phyloP scores from a whole-genome alignment of 2,329 filamentous ascomycete species.

The Echinosphaeria canescens region DNA sequence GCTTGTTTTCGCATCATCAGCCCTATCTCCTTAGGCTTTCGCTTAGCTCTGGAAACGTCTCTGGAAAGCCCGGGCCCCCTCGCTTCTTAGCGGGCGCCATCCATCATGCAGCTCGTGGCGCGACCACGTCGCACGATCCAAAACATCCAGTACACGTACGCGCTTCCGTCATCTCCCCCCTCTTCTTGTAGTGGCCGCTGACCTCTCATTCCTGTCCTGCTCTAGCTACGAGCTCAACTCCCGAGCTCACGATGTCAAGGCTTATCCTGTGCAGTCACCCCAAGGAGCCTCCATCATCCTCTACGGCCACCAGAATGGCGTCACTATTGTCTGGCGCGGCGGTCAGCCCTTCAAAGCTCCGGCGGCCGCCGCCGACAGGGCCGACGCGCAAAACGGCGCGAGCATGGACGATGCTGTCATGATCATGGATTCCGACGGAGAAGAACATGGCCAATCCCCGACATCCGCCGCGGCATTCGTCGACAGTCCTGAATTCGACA shows the following conservation, averaged over 20 bases:
- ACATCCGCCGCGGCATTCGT: constrained; percentile 13
- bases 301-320: constrained; percentile 40
- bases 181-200: neutral
- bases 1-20: no score
- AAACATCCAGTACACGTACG: neutral
- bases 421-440: constrained; percentile 42
- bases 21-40: no score
- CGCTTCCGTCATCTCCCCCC: neutral
- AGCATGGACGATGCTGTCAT: constrained; percentile 29
- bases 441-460: no score
- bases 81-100: no score
- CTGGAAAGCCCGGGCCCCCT: no score
- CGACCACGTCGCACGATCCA: constrained; percentile 3
- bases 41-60: no score
- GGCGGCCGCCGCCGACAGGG: constrained; percentile 12
- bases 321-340: constrained; percentile 39
- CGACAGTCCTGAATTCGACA: constrained; percentile 38
- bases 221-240: constrained; percentile 33
- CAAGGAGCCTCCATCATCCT: constrained; percentile 41
- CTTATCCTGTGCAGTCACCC: constrained; percentile 36
- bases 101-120: no score
- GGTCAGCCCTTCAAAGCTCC: constrained; percentile 32
- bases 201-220: no score
- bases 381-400: constrained; percentile 26
- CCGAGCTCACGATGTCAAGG: constrained; percentile 35